Base-by-base conservation (phyloP, 2,329 filamentous ascomycete genomes). In the Microdochium trichocladiopsis region DNA sequence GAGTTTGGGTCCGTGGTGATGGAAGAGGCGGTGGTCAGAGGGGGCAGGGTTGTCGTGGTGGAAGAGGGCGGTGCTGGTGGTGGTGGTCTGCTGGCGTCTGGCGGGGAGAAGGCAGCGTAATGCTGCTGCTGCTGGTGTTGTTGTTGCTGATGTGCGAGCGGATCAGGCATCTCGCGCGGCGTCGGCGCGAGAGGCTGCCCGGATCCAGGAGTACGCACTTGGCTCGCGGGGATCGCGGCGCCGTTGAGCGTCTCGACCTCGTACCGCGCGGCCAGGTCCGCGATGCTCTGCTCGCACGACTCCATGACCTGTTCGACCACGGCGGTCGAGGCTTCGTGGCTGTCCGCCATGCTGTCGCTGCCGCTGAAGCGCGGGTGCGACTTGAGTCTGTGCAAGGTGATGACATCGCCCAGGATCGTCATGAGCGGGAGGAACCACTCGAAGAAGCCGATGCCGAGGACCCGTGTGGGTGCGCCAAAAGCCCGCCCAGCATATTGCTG, bases 391-490 rank as follows among this genome's bases (percentile, higher is more conserved):
- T 95, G 89, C 37, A 96, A 75, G 66, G 96, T 91, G 52, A 95
- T 89, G 50, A 96, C 91, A 67, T 93, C 90, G 51, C 91, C 91
- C 23, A 96, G 78, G 51, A 96, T 95, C 1, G 90, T 89, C 92
- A 96, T 96, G 53, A 96, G 72, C 23, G 91, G 92, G 49, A 95
- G 72, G 72, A 96, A 96, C 69, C 90, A 95, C 57, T 90, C 90
- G 66, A 93, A 96, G 67, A 96, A 90, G 71, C 88, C 88, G 71
- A 93, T 88, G 33, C 90, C 88, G 25, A 84, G 41, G 21, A 45
- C 22, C 41, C 41, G n/a, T 18, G 41, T 45, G 12, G 41, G 41
- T 3, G 41, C 41, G 22, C 41, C 89, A 68, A 90, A 95, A 67
- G 93, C 49, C 90, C 87, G 4, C 90, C 90, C 58, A 84, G 79